Conservation (phyloP, 768 basidiomycete species). For the Nevesoporus exiguus region DNA sequence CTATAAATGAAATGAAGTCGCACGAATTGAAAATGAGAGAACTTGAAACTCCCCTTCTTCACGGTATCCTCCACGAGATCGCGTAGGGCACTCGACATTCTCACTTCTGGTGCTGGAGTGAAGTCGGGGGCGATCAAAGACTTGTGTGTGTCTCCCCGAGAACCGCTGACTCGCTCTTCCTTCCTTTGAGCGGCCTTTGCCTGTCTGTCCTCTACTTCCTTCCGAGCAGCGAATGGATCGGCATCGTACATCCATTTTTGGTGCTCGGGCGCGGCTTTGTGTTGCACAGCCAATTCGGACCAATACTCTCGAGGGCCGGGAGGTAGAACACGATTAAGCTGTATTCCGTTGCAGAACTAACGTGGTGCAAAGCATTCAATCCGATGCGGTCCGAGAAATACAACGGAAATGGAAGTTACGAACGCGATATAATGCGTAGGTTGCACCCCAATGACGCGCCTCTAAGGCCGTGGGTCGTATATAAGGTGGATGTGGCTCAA, state of each 20-base stretch:
- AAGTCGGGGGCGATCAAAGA: conserved; percentile 36
- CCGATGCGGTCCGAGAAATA: background rate
- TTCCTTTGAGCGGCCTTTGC: conserved; percentile 49
- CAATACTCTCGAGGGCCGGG: conserved; percentile 87
- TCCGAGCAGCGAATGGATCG: conserved; percentile 79
- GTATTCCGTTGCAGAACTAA: conserved; percentile 73
- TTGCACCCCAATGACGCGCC: conserved; percentile 90
- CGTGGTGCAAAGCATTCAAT: conserved; percentile 22
- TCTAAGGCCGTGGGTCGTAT: conserved; percentile 65
- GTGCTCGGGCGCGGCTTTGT: conserved; percentile 63
- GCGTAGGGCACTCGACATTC: conserved; percentile 73
- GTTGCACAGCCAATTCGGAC: conserved; percentile 69
- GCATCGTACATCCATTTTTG: conserved; percentile 83
- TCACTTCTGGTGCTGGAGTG: conserved; percentile 64
- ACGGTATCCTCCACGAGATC: conserved; percentile 80
- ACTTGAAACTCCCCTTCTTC: conserved; percentile 59
- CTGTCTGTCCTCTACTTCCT: conserved; percentile 65
- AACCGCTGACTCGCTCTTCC: conserved; percentile 26
- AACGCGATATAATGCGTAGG: conserved; percentile 84
- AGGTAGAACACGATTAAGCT: conserved; percentile 73
- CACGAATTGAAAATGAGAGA: background rate
- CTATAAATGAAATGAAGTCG: conserved; percentile 30
- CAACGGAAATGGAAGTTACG: conserved; percentile 33
- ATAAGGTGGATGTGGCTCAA: conserved; percentile 74
- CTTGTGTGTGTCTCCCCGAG: conserved; percentile 16